Percentiles rank a stretch among this genome's conserved stretches.
These are phyloP conservation scores for Scalesia atractyloides DNA, from an alignment of 129 eudicot species.

Conservation along the genomic window DNA sequence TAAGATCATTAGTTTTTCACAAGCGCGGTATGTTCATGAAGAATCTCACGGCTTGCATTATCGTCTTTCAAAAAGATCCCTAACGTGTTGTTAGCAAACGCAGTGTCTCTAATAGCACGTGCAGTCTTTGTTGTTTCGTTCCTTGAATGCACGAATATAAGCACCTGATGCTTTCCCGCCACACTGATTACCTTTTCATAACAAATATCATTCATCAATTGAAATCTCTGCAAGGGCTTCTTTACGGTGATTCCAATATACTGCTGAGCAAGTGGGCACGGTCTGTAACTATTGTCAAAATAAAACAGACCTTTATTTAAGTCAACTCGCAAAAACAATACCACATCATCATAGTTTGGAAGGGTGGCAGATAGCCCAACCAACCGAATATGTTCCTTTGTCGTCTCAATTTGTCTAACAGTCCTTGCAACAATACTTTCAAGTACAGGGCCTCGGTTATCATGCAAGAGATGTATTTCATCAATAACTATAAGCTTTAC, in stretches of 20 bases:
- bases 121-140: constrained; percentile 95
- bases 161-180: constrained; percentile 94
- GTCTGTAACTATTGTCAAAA: constrained; percentile 94
- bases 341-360: constrained; percentile 90
- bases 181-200: constrained; percentile 79
- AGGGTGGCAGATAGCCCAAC: constrained; percentile 95
- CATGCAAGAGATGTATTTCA: constrained; percentile 93
- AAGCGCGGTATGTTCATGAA: constrained; percentile 65
- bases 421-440: constrained; percentile 96
- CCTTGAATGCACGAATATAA: constrained; percentile 92
- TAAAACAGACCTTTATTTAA: constrained; percentile 71
- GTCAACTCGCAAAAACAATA: constrained; percentile 69
- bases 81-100: constrained; percentile 81
- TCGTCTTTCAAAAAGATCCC: constrained; percentile 82
- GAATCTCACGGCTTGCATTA: constrained; percentile 85
- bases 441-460: constrained; percentile 93
- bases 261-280: constrained; percentile 96
- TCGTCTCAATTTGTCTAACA: constrained; percentile 86
- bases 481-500: constrained; percentile 87
- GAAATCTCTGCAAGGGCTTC: constrained; percentile 94
- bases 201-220: constrained; percentile 88
- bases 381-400: constrained; percentile 90
- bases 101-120: constrained; percentile 90
- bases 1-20: constrained; percentile 86
- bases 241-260: constrained; percentile 85